Percentiles rank a stretch among this genome's conserved stretches.
Conservation (phyloP, 2,329 filamentous ascomycete species). For the Trichophyton benhamiae region DNA sequence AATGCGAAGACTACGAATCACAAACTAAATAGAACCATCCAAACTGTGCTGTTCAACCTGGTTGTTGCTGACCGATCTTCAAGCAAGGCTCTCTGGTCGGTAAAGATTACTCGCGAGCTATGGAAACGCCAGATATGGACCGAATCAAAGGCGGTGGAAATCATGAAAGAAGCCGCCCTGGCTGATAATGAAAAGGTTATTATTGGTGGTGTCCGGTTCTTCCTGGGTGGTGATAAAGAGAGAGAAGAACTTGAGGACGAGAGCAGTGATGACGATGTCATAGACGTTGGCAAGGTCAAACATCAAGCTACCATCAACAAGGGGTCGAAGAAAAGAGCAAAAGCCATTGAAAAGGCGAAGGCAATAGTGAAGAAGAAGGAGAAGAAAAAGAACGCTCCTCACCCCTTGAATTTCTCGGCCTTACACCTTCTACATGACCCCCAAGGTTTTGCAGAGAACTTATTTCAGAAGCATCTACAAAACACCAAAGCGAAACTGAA, state of each 20-base stretch:
- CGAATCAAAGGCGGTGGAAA: constrained; percentile 86
- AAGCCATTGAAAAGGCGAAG: constrained; percentile 65
- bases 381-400: constrained; percentile 75
- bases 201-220: constrained; percentile 78
- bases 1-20: constrained; percentile 86
- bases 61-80: constrained; percentile 75
- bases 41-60: constrained; percentile 85
- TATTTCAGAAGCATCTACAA: constrained; percentile 86
- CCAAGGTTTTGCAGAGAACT: constrained; percentile 77
- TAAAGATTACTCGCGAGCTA: constrained; percentile 86
- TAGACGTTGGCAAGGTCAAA: constrained; percentile 68
- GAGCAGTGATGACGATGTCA: constrained; percentile 61
- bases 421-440: constrained; percentile 88
- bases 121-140: constrained; percentile 97
- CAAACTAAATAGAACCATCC: constrained; percentile 80
- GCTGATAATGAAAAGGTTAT: constrained; percentile 90
- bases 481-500: constrained; percentile 73
- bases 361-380: constrained; percentile 72
- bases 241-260: constrained; percentile 86
- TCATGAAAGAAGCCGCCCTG: constrained; percentile 89
- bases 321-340: constrained; percentile 80
- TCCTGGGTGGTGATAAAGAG: constrained; percentile 91
- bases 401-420: constrained; percentile 89
- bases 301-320: constrained; percentile 90
- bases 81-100: constrained; percentile 83